These are phyloP conservation scores for Yamadazyma epiphylla DNA, from an alignment of 1,139 yeast species.

Conservation along the genomic window DNA sequence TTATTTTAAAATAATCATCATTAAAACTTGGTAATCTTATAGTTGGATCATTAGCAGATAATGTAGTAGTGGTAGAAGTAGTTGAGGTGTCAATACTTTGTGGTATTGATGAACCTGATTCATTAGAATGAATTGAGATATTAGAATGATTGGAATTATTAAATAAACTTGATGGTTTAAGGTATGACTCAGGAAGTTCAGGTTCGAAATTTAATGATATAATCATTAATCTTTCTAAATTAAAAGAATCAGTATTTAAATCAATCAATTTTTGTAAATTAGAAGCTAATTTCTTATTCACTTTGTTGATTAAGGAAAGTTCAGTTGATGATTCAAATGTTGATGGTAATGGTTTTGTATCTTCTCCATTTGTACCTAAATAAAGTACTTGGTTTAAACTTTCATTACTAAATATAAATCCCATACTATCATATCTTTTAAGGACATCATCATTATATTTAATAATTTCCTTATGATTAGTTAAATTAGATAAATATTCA, in stretches of 20 bases:
- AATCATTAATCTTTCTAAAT: constrained; percentile 37
- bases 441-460: constrained; percentile 43
- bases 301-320: constrained; percentile 2
- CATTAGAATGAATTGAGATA: constrained; percentile 27
- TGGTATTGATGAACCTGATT: constrained; percentile 15
- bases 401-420: constrained; percentile 45
- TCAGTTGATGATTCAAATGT: constrained; percentile 7
- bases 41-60: constrained; percentile 13
- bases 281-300: constrained; percentile 15
- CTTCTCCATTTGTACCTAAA: constrained; percentile 35
- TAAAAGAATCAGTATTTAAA: constrained; percentile 36
- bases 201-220: constrained; percentile 38
- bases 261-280: constrained; percentile 35
- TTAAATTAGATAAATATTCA: constrained; percentile 48
- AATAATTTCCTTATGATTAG: constrained; percentile 35
- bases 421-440: constrained; percentile 42
- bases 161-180: constrained; percentile 13
- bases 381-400: constrained; percentile 44
- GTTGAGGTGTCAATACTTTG: constrained; percentile 2
- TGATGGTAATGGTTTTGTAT: constrained; percentile 21
- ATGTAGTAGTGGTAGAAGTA: constrained; percentile 1
- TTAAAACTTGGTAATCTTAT: constrained; percentile 35
- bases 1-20: constrained; percentile 33
- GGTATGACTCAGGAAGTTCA: constrained; percentile 38
- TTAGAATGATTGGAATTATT: constrained; percentile 16